phyloP scores from a whole-genome alignment of 2,329 filamentous ascomycete genomes.

The Macroventuria anomochaeta region DNA sequence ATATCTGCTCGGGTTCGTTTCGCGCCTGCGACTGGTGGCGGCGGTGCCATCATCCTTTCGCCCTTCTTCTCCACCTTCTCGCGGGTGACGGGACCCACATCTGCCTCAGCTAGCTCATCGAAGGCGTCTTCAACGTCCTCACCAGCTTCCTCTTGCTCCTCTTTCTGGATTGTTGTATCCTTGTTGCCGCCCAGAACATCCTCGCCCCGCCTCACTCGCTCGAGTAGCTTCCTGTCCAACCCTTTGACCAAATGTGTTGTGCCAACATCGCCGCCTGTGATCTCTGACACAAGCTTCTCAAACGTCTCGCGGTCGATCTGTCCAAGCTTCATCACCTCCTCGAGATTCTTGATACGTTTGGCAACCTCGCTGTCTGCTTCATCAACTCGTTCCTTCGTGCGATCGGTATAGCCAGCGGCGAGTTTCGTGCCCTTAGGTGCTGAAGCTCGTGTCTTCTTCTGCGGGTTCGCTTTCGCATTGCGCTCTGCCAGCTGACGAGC shows the following conservation, averaged over 20 bases:
- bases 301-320: constrained; percentile 84
- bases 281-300: constrained; percentile 74
- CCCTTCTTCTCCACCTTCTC: constrained; percentile 63
- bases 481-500: constrained; percentile 83
- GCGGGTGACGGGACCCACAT: constrained; percentile 71
- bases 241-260: constrained; percentile 92
- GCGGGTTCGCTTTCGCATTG: constrained; percentile 59
- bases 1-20: constrained; percentile 66
- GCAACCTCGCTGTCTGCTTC: constrained; percentile 63
- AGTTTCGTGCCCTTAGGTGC: constrained; percentile 84
- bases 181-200: constrained; percentile 50
- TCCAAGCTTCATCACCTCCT: constrained; percentile 80
- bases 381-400: constrained; percentile 68
- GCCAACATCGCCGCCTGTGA: constrained; percentile 78
- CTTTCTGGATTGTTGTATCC: constrained; percentile 41
- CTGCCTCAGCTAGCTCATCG: constrained; percentile 66
- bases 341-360: constrained; percentile 75
- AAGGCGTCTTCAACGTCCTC: constrained; percentile 54
- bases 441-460: constrained; percentile 78
- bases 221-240: constrained; percentile 81
- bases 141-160: constrained; percentile 35
- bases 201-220: constrained; percentile 72
- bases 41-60: constrained; percentile 53
- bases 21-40: constrained; percentile 52
- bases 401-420: constrained; percentile 82